Evolutionary conservation across 306 rosid genomes (phyloP).

Genomic region (Acacia acuminata): DNA sequence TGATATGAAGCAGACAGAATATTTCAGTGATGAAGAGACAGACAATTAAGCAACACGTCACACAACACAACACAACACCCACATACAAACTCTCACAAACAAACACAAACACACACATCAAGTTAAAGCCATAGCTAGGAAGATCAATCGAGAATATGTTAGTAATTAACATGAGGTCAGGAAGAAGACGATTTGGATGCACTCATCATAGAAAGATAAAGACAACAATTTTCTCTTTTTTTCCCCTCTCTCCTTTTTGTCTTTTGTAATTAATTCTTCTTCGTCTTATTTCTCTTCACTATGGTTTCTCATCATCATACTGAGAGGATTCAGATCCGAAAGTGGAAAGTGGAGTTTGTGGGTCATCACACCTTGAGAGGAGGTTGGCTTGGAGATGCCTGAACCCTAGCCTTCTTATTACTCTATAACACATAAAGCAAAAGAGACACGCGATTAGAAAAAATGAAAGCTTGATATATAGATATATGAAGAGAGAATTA

Average conservation of each 20-base stretch:
- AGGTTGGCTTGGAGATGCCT: conserved; percentile 57
- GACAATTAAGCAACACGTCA: conserved; percentile 36
- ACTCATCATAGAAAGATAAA: neutral
- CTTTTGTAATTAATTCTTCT: neutral
- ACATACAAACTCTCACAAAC: neutral
- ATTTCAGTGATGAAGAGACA: conserved; percentile 27
- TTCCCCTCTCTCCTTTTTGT: neutral
- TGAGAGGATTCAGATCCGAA: neutral
- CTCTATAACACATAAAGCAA: neutral
- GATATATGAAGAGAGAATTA: neutral
- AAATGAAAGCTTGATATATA: neutral
- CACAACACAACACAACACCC: conserved; percentile 20
- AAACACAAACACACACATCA: neutral
- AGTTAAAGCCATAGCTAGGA: neutral
- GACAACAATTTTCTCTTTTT: neutral
- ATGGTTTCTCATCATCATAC: neutral
- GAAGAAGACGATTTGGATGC: neutral
- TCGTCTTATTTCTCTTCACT: neutral
- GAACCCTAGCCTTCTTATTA: conserved; percentile 71
- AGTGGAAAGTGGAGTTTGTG: neutral
- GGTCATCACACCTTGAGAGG: conserved; percentile 61
- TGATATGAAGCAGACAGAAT: conserved; percentile 34
- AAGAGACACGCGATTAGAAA: neutral
- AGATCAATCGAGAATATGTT: neutral
- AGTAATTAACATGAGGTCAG: neutral